phyloP scores from a whole-genome alignment of 768 basidiomycete species.

The Rhizopogon vinicolor region DNA sequence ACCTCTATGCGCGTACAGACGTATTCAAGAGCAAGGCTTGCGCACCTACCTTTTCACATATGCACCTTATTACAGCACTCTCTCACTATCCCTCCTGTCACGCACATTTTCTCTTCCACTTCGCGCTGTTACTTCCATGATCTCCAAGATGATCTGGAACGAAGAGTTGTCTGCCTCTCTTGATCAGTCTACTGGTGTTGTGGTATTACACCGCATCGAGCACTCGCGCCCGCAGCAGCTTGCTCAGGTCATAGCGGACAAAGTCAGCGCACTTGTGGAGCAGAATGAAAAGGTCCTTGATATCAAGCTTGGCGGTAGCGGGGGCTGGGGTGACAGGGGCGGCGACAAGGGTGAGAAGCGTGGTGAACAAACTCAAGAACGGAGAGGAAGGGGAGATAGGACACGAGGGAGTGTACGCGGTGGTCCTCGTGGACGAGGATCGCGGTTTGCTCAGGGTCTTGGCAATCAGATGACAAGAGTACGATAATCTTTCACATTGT shows the following conservation, averaged over 20 bases:
- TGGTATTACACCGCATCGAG: conserved; percentile 92
- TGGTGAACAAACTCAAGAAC: conserved; percentile 71
- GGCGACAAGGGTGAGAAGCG: conserved; percentile 1
- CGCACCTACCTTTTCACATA: conserved; percentile 98
- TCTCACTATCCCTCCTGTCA: conserved; percentile 85
- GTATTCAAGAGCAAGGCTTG: conserved; percentile 97
- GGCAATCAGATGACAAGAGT: conserved; percentile 69
- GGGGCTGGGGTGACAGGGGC: conserved; percentile 57
- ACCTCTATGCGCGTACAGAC: conserved; percentile 50
- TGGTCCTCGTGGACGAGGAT: conserved; percentile 67
- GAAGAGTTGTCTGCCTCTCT: conserved; percentile 92
- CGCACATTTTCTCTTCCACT: conserved; percentile 82
- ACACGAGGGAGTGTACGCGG: conserved; percentile 45
- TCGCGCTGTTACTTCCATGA: conserved; percentile 67
- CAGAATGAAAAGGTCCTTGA: conserved; percentile 91
- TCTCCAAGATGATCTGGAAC: conserved; percentile 88
- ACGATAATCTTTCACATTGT: neutral
- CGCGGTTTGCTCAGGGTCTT: conserved; percentile 79
- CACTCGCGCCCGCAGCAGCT: conserved; percentile 85
- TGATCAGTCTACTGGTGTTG: conserved; percentile 84
- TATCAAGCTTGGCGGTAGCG: conserved; percentile 66
- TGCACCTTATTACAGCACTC: conserved; percentile 74
- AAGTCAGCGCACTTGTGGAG: conserved; percentile 80
- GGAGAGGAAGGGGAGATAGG: conserved; percentile 70
- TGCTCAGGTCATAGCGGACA: conserved; percentile 86